These are phyloP conservation scores for Suhomyces tanzawaensis DNA, from an alignment of 805 yeast species.

Conservation along the genomic window DNA sequence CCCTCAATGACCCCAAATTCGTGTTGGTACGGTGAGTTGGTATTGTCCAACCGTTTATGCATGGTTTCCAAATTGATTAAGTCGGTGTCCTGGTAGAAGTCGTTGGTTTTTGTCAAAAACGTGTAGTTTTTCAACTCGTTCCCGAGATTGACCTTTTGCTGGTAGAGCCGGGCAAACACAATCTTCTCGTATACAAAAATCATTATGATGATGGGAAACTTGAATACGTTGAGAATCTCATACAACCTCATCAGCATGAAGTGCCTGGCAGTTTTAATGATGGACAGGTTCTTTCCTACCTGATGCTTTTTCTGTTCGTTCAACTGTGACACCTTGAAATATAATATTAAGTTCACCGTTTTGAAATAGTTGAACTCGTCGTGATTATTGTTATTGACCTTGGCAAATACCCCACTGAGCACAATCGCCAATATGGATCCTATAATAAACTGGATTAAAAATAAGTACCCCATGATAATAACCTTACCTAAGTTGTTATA, in stretches of 20 bases:
- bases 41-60: conserved; percentile 10
- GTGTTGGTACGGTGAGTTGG: conserved; percentile 9
- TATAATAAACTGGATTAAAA: conserved; percentile 53
- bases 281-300: conserved; percentile 8
- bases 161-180: conserved; percentile 20
- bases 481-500: conserved; percentile 46
- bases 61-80: conserved; percentile 18
- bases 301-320: conserved; percentile 6
- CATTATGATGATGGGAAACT: conserved; percentile 33
- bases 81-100: conserved; percentile 30
- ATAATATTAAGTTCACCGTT: conserved; percentile 36
- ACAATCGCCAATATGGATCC: conserved; percentile 56
- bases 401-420: conserved; percentile 40
- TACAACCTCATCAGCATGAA: conserved; percentile 9
- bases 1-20: conserved; percentile 10
- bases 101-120: conserved; percentile 30
- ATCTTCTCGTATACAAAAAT: conserved; percentile 33
- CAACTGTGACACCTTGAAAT: conserved; percentile 32
- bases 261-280: conserved; percentile 4
- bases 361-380: conserved; percentile 42
- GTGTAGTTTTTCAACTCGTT: conserved; percentile 33
- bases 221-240: conserved; percentile 26
- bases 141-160: conserved; percentile 12
- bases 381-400: conserved; percentile 27
- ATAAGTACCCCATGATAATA: conserved; percentile 50